phyloP scores from a whole-genome alignment of 2,329 filamentous ascomycete genomes.

The Alternaria angustiovoidea region DNA sequence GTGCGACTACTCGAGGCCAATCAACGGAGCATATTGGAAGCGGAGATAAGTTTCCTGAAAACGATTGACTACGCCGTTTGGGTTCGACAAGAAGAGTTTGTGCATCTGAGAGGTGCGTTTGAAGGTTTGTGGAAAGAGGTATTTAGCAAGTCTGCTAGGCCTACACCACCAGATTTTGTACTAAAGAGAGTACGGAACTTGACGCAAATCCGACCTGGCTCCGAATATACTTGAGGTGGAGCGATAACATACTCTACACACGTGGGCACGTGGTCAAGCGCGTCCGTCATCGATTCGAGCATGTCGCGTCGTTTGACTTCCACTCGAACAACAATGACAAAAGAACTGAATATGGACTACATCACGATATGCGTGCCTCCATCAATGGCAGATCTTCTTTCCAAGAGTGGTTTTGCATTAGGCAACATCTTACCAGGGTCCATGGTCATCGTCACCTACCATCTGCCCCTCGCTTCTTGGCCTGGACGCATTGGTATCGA shows the following conservation, averaged over 20 bases:
- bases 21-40: background rate
- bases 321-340: background rate
- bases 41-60: background rate
- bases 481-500: background rate
- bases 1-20: background rate
- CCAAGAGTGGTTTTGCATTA: background rate
- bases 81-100: background rate
- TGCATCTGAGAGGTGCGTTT: background rate
- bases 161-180: background rate
- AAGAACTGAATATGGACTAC: no score
- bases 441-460: background rate
- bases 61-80: background rate
- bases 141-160: background rate
- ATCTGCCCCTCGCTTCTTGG: background rate
- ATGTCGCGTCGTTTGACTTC: background rate
- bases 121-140: background rate
- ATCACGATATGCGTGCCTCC: background rate
- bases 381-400: background rate
- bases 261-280: no score
- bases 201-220: accelerated
- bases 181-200: background rate
- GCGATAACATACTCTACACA: no score
- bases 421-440: background rate
- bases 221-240: no score
- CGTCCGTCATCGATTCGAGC: background rate